phyloP scores from a whole-genome alignment of 2,329 filamentous ascomycete genomes.

The Parascedosporium putredinis region DNA sequence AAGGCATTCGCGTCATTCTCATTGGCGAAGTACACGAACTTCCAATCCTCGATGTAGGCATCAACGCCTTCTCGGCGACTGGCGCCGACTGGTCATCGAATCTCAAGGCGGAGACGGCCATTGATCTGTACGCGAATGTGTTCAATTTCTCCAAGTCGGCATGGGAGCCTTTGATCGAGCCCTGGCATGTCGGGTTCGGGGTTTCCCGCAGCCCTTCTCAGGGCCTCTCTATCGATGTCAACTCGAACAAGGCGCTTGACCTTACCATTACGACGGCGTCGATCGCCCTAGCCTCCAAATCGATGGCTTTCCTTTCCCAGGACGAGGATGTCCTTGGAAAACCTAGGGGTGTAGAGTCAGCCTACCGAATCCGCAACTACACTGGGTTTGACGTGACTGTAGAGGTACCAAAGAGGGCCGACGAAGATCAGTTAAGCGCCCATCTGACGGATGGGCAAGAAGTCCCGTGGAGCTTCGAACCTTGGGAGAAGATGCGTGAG shows the following conservation, averaged over 20 bases:
- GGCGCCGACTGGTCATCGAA: constrained; percentile 87
- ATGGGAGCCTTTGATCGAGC: constrained; percentile 93
- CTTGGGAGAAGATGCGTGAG: constrained; percentile 92
- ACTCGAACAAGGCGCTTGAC: constrained; percentile 84
- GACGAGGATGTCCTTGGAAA: constrained; percentile 84
- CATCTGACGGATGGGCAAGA: constrained; percentile 84
- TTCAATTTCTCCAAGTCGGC: constrained; percentile 99
- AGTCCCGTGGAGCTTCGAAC: constrained; percentile 90
- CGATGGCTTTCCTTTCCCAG: constrained; percentile 76
- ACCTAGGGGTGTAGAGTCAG: constrained; percentile 80
- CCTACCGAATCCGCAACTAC: constrained; percentile 89
- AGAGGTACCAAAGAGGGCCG: background rate
- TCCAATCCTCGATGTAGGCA: constrained; percentile 84
- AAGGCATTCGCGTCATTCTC: constrained; percentile 82
- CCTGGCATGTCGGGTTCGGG: constrained; percentile 90
- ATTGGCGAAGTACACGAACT: constrained; percentile 95
- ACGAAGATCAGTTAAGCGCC: constrained; percentile 47
- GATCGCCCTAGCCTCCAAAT: constrained; percentile 87
- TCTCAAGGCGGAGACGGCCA: constrained; percentile 76
- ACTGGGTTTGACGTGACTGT: constrained; percentile 86
- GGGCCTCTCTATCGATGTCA: constrained; percentile 69
- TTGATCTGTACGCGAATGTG: constrained; percentile 90
- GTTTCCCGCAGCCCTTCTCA: constrained; percentile 57
- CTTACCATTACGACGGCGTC: constrained; percentile 87
- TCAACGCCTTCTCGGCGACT: constrained; percentile 78